Conservation (phyloP, 2,329 filamentous ascomycete genomes). For the Pseudogymnoascus destructans region DNA sequence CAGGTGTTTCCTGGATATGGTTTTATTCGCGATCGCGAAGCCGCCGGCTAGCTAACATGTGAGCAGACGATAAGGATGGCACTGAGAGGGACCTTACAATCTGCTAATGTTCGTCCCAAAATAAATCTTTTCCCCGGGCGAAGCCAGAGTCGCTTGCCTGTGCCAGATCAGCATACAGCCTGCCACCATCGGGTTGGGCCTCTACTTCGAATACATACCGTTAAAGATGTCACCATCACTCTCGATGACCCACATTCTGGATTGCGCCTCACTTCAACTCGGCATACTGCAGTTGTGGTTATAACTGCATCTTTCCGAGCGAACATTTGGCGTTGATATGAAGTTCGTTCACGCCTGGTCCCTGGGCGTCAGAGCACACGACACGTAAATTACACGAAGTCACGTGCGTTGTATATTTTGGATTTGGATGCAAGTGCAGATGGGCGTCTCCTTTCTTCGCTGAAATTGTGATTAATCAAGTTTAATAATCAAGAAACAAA, state of each 20-base stretch:
- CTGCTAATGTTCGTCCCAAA: slow-evolving; percentile 64
- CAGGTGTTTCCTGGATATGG: slow-evolving; percentile 80
- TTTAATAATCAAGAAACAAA: neutral
- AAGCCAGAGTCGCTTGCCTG: slow-evolving; percentile 67
- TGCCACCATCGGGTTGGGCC: neutral
- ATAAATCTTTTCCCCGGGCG: slow-evolving; percentile 75
- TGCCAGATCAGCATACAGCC: slow-evolving; percentile 15
- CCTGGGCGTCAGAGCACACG: neutral
- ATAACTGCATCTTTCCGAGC: neutral
- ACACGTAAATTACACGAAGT: slow-evolving; percentile 5
- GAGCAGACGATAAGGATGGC: neutral
- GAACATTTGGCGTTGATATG: neutral
- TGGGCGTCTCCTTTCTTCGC: neutral
- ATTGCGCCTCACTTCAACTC: neutral
- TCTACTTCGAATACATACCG: slow-evolving; percentile 24
- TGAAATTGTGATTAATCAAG: neutral
- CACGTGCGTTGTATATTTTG: neutral
- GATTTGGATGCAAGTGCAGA: neutral
- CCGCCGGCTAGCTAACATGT: slow-evolving; percentile 39
- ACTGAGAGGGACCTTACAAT: slow-evolving; percentile 34
- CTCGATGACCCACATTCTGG: slow-evolving; percentile 39
- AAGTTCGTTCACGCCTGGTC: neutral
- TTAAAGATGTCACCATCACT: slow-evolving; percentile 41
- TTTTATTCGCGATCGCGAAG: slow-evolving; percentile 61
- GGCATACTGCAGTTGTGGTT: neutral